phyloP scores from a whole-genome alignment of 1,284 basidiomycete species.

The Cutaneotrichosporon spelunceum region DNA sequence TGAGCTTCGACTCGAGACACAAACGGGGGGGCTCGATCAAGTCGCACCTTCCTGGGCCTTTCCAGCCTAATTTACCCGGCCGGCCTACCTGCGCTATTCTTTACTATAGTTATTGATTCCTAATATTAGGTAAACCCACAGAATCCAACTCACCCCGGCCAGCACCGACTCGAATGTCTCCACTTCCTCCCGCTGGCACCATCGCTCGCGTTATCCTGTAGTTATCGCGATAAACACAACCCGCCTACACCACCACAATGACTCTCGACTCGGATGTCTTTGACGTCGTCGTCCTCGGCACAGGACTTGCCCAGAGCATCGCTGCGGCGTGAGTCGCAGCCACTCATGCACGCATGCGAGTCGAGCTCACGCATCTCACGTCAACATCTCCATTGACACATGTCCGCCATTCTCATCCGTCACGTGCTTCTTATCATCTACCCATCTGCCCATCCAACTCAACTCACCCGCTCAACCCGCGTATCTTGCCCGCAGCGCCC shows the following conservation, averaged over 20 bases:
- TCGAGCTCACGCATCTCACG: neutral
- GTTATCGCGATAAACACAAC: too few relatives aligned
- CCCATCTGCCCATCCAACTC: neutral
- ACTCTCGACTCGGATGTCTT: constrained; percentile 55
- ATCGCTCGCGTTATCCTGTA: neutral
- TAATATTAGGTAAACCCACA: too few relatives aligned
- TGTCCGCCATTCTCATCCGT: constrained; percentile 32
- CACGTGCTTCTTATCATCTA: constrained; percentile 5
- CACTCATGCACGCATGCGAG: neutral
- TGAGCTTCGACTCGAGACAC: neutral
- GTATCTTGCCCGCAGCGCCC: constrained; percentile 58
- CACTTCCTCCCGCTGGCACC: constrained; percentile 24
- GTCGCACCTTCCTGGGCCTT: neutral
- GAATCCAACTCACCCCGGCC: too few relatives aligned
- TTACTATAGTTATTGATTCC: neutral
- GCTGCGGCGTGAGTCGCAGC: constrained; percentile 69
- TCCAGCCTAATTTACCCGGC: too few relatives aligned
- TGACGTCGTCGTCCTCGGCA: constrained; percentile 80
- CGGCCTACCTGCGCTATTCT: neutral
- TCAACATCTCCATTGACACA: neutral
- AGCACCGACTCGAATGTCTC: neutral
- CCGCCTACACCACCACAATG: too few relatives aligned
- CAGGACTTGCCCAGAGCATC: constrained; percentile 82
- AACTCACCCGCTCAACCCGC: neutral
- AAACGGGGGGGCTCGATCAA: neutral